phyloP scores from a whole-genome alignment of 208 protist genomes.

The Acanthamoeba lenticulata region DNA sequence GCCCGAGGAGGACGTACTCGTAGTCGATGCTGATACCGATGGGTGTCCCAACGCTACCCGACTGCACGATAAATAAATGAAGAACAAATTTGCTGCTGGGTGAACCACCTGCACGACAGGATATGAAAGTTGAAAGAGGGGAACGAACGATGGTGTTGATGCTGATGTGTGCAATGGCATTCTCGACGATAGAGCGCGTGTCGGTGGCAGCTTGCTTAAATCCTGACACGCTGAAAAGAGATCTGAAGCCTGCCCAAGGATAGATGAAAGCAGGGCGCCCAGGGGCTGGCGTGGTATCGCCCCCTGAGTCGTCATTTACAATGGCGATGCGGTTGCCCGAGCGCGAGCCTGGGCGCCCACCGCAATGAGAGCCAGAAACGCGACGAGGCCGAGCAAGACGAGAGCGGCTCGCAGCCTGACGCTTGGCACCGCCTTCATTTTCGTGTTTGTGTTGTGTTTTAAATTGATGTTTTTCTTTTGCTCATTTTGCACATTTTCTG shows the following conservation, averaged over 20 bases:
- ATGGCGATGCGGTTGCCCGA: background rate
- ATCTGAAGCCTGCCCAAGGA: constrained; percentile 35
- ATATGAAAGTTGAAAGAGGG: too few species aligned
- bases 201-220: constrained; percentile 30
- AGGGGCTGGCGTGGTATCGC: background rate
- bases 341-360: background rate
- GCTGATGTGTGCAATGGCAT: background rate
- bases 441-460: background rate
- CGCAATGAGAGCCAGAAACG: too few species aligned
- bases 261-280: background rate
- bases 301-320: background rate
- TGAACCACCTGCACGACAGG: too few species aligned
- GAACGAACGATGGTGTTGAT: background rate
- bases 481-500: background rate
- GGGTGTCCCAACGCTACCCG: constrained; percentile 40
- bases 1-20: background rate
- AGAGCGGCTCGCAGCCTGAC: too few species aligned
- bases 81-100: too few species aligned
- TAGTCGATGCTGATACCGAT: constrained; percentile 51
- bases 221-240: constrained; percentile 36
- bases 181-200: background rate
- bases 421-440: too few species aligned
- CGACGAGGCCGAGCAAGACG: too few species aligned
- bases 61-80: background rate
- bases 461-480: background rate